phyloP scores from a whole-genome alignment of 345 rosid species.

The Salix udensis region DNA sequence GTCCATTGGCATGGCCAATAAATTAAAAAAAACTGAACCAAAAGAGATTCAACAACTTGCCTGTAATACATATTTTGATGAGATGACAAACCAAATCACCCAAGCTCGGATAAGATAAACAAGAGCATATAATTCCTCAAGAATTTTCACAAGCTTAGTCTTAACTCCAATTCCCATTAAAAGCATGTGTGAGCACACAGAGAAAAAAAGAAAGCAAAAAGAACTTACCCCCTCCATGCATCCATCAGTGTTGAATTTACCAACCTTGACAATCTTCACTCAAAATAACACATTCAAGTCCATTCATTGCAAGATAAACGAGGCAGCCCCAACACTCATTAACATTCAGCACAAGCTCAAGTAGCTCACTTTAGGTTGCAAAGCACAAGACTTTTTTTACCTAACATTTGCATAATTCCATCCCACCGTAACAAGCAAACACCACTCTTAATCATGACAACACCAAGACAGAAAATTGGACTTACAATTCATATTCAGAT shows the following conservation, averaged over 20 bases:
- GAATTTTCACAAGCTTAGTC: background rate
- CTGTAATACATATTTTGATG: background rate
- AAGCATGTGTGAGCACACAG: background rate
- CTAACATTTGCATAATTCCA: background rate
- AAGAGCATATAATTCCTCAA: background rate
- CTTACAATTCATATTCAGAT: background rate
- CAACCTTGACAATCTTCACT: background rate
- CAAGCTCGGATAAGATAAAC: background rate
- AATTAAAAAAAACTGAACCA: too few relatives aligned
- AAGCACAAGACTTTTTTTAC: background rate
- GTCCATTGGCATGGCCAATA: background rate
- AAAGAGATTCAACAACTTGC: background rate
- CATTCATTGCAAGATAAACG: background rate
- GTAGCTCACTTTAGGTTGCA: background rate
- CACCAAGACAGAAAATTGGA: background rate
- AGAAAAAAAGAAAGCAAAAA: background rate
- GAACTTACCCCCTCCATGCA: background rate
- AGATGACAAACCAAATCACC: background rate
- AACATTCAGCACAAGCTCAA: slow-evolving; percentile 2
- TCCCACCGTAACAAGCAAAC: background rate
- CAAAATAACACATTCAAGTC: background rate
- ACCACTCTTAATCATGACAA: background rate
- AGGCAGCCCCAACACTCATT: background rate
- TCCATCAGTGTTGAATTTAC: too few relatives aligned
- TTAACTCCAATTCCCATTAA: background rate